phyloP scores from a whole-genome alignment of 2,329 filamentous ascomycete genomes.

The Ophiostoma piceae region DNA sequence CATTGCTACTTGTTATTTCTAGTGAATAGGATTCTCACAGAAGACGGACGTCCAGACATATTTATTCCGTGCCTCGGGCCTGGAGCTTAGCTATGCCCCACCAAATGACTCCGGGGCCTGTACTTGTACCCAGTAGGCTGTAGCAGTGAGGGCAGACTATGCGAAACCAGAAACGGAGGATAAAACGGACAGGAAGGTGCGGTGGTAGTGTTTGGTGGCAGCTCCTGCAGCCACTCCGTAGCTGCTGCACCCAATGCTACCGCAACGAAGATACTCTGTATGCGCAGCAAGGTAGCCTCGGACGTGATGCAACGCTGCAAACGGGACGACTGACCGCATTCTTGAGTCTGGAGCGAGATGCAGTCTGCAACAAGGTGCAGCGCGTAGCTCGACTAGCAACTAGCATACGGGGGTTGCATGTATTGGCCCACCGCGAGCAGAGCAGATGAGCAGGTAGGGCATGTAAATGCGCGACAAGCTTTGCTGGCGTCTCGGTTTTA shows the following conservation, averaged over 20 bases:
- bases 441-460: background rate
- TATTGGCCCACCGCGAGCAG: background rate
- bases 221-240: background rate
- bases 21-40: too few relatives aligned
- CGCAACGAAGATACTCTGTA: background rate
- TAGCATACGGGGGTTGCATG: background rate
- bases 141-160: background rate
- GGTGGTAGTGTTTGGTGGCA: background rate
- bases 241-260: background rate
- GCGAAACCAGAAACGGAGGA: background rate
- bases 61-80: constrained; percentile 10
- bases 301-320: constrained; percentile 12
- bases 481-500: constrained; percentile 20
- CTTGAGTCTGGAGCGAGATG: background rate
- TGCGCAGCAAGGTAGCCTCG: background rate
- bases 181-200: background rate
- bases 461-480: constrained; percentile 1
- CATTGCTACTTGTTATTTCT: background rate
- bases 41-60: constrained; percentile 5
- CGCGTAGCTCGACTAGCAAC: background rate
- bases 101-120: background rate
- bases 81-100: constrained; percentile 4
- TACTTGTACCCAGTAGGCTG: background rate
- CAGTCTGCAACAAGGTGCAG: background rate
- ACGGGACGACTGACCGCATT: constrained; percentile 6